phyloP scores from a whole-genome alignment of 257 asterid genomes.

The Solanum infundibuliforme region DNA sequence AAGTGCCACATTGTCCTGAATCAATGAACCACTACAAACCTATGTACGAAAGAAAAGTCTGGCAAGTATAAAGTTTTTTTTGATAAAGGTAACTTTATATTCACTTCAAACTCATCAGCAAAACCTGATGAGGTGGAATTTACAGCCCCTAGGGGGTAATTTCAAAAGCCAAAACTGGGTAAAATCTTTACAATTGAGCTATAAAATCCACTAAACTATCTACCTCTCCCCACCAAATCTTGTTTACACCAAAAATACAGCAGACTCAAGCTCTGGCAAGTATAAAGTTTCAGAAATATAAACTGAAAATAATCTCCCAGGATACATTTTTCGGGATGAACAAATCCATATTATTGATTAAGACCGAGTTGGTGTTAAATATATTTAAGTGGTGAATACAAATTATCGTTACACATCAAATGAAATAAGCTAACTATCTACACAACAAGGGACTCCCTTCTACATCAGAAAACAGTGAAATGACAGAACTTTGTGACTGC shows the following conservation, averaged over 20 bases:
- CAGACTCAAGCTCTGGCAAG: background rate
- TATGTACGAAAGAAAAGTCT: slow-evolving; percentile 1
- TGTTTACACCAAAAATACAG: no score
- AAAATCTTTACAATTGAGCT: no score
- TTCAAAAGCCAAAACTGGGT: no score
- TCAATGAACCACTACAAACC: slow-evolving; percentile 28
- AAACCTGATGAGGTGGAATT: no score
- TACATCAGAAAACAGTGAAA: background rate
- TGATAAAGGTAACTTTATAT: no score
- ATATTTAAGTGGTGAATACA: background rate
- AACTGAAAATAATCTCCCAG: background rate
- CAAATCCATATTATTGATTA: background rate
- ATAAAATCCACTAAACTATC: no score
- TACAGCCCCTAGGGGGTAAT: no score
- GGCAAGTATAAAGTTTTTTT: background rate
- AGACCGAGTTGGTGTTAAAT: background rate
- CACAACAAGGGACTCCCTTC: background rate
- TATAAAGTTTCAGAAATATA: background rate
- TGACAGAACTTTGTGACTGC: background rate
- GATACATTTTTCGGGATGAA: background rate
- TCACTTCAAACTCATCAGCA: no score
- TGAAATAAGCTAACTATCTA: background rate
- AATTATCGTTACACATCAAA: background rate
- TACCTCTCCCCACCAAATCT: no score
- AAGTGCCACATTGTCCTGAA: slow-evolving; percentile 31